These are phyloP conservation scores for Colletotrichum orchidophilum DNA, from an alignment of 2,329 filamentous ascomycete genomes.

Conservation along the genomic window DNA sequence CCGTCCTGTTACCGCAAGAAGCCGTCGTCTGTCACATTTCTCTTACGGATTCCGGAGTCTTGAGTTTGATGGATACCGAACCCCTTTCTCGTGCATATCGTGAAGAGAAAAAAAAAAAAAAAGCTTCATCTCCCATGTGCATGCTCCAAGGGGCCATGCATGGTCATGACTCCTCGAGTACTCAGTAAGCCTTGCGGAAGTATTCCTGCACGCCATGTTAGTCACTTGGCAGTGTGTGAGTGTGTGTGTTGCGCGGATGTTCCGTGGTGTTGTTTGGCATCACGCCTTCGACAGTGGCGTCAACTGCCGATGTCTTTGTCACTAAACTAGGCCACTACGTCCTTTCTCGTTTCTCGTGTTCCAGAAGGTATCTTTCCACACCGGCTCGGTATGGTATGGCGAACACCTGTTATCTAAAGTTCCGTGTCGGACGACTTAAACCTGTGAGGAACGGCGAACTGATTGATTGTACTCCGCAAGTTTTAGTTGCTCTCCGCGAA, in stretches of 20 bases:
- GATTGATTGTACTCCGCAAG: neutral
- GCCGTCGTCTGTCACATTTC: neutral
- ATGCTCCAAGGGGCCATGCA: neutral
- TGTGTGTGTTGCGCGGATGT: neutral
- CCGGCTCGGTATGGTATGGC: neutral
- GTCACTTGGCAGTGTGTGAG: neutral
- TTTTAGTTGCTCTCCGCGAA: neutral
- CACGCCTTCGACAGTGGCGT: neutral
- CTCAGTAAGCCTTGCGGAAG: neutral
- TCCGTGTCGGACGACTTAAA: neutral
- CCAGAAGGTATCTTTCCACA: neutral
- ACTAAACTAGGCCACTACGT: neutral
- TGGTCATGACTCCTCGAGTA: neutral
- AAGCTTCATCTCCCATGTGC: constrained; percentile 15
- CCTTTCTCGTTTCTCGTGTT: neutral
- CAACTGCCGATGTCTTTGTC: neutral
- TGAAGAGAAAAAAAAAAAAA: neutral
- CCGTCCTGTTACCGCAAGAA: neutral
- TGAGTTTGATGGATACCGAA: neutral
- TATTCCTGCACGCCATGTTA: neutral
- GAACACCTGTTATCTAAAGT: neutral
- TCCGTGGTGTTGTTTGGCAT: neutral
- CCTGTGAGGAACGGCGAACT: neutral
- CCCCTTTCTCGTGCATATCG: constrained; percentile 6
- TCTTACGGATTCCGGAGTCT: neutral